These are phyloP conservation scores for Paraconiothyrium sp. DNA, from an alignment of 2,329 filamentous ascomycete species.

Conservation along the genomic window DNA sequence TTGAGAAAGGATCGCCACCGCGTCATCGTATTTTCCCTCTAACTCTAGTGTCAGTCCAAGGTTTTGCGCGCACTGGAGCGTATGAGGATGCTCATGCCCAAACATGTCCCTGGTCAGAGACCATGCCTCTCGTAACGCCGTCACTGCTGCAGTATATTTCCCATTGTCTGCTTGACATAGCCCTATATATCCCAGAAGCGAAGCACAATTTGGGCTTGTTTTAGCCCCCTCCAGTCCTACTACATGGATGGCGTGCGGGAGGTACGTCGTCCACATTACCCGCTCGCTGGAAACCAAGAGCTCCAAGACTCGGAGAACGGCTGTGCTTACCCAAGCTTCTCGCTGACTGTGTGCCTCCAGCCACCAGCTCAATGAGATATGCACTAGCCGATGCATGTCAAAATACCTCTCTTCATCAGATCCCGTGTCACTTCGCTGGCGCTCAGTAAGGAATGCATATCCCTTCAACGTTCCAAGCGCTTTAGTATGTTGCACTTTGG, in stretches of 20 bases:
- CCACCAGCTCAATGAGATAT: conserved; percentile 1
- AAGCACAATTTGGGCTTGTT: not conserved
- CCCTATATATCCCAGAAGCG: conserved; percentile 18
- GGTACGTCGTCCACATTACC: not conserved
- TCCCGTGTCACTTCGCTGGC: not conserved
- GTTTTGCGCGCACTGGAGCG: conserved; percentile 17
- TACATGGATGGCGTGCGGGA: conserved; percentile 22
- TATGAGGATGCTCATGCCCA: conserved; percentile 17
- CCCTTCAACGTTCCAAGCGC: not conserved
- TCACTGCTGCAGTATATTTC: conserved; percentile 14
- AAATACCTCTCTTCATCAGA: not conserved
- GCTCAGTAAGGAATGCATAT: conserved; percentile 3
- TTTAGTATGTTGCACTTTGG: not conserved
- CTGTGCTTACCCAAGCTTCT: not conserved
- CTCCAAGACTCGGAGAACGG: not conserved
- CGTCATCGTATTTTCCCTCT: not conserved
- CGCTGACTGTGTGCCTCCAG: not conserved
- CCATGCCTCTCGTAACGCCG: conserved; percentile 8
- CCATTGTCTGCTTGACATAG: conserved; percentile 14
- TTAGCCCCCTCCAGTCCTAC: conserved; percentile 18
- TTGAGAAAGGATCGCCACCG: not conserved
- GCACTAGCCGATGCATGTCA: conserved; percentile 5
- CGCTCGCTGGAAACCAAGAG: not conserved
- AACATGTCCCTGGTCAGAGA: not conserved
- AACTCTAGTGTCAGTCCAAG: not conserved